phyloP scores from a whole-genome alignment of 495 filamentous ascomycete genomes.

The Entonaema liquescens region DNA sequence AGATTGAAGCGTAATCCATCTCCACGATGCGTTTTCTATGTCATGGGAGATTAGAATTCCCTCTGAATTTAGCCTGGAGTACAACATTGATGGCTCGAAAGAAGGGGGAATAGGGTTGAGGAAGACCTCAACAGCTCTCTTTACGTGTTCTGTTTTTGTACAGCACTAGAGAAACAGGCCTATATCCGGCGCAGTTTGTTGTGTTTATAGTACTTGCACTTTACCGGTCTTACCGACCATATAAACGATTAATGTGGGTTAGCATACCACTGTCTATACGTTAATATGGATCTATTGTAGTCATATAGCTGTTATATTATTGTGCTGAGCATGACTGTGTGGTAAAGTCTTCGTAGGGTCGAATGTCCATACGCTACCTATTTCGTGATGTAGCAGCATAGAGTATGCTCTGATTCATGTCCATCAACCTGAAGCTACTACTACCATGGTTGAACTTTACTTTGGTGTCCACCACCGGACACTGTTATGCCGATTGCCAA shows the following conservation, averaged over 20 bases:
- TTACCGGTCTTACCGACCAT: constrained; percentile 19
- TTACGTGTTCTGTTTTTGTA: constrained; percentile 16
- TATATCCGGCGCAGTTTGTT: constrained; percentile 32
- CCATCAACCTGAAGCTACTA: neutral
- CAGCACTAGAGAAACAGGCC: constrained; percentile 19
- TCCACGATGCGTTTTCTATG: constrained; percentile 14
- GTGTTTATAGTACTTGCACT: constrained; percentile 35
- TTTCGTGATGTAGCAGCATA: neutral
- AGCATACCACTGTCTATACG: constrained; percentile 29
- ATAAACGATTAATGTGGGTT: constrained; percentile 25
- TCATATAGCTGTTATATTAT: constrained; percentile 16
- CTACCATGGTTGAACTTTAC: neutral
- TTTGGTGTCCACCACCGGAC: neutral
- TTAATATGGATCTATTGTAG: constrained; percentile 3
- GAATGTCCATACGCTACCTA: constrained; percentile 3
- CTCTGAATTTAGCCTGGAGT: constrained; percentile 14
- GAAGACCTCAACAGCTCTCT: constrained; percentile 12
- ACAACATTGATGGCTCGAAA: constrained; percentile 8
- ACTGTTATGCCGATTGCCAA: neutral
- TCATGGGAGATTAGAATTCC: constrained; percentile 16
- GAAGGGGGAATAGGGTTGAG: constrained; percentile 8
- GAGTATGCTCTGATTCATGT: neutral
- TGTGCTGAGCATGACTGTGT: neutral
- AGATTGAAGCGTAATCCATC: constrained; percentile 35
- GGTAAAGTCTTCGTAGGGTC: neutral